Percentiles rank a stretch among this genome's conserved stretches.
Evolutionary conservation across 108 stramenopile species (phyloP).

Genomic region (Cylindrotheca fusiformis): DNA sequence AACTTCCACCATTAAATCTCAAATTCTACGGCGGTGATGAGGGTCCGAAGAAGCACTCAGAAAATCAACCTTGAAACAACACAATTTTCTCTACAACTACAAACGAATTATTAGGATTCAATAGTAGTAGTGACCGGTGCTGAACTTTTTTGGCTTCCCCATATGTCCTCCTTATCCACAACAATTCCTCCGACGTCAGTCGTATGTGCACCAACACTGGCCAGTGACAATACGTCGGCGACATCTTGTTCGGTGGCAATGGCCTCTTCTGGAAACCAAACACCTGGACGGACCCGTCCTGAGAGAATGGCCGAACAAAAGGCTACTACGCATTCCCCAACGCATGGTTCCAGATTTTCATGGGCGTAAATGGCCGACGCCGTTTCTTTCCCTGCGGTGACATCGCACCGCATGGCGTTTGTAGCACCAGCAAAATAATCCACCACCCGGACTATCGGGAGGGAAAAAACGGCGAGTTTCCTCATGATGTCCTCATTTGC

Average conservation of each 20-base stretch:
- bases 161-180: slow-evolving; percentile 17
- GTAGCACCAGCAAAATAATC: slow-evolving; percentile 85
- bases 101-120: too few relatives aligned
- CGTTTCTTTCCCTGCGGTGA: slow-evolving; percentile 16
- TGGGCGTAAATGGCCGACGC: slow-evolving; percentile 54
- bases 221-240: slow-evolving; percentile 37
- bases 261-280: slow-evolving; percentile 75
- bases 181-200: slow-evolving; percentile 24
- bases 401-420: slow-evolving; percentile 72
- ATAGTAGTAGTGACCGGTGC: too few relatives aligned
- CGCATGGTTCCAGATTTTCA: slow-evolving; percentile 80
- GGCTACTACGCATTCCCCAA: slow-evolving; percentile 74
- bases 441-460: slow-evolving; percentile 82
- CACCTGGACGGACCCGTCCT: slow-evolving; percentile 45
- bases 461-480: slow-evolving; percentile 66
- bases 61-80: too few relatives aligned
- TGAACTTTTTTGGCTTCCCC: too few relatives aligned
- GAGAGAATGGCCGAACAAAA: slow-evolving; percentile 65
- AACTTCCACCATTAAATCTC: slow-evolving; percentile 54
- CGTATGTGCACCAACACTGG: slow-evolving; percentile 47
- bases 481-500: slow-evolving; percentile 70
- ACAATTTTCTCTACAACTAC: too few relatives aligned
- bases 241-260: slow-evolving; percentile 19
- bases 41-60: too few relatives aligned
- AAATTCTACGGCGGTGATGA: slow-evolving; percentile 18